Percentiles rank a stretch among this genome's conserved stretches.
Conservation (phyloP, 768 basidiomycete genomes). For the Suillus cothurnatus region DNA sequence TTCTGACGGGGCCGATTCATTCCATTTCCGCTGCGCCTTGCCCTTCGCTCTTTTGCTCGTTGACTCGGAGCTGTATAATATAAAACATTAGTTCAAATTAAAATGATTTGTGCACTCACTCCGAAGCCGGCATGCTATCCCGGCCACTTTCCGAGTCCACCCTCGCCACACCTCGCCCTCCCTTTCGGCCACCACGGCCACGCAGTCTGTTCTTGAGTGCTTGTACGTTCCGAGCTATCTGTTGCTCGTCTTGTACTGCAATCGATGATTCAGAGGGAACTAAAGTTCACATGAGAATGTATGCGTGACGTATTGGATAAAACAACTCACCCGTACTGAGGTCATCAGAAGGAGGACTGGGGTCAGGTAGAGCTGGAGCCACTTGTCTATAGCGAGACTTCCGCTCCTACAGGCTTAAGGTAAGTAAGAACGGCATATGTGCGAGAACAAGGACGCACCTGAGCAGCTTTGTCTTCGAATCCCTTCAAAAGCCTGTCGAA, state of each 20-base stretch:
- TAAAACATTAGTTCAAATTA: background rate
- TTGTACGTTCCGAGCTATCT: constrained; percentile 91
- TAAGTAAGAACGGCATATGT: background rate
- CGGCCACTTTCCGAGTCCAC: constrained; percentile 55
- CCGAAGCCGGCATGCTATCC: constrained; percentile 67
- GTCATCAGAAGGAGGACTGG: constrained; percentile 58
- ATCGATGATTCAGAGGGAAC: constrained; percentile 53
- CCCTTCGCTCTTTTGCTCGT: constrained; percentile 62
- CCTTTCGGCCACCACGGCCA: constrained; percentile 66
- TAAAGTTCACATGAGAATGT: constrained; percentile 19
- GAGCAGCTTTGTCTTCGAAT: constrained; percentile 74
- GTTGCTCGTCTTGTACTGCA: constrained; percentile 73
- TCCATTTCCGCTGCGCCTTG: constrained; percentile 92
- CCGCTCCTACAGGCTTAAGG: constrained; percentile 55
- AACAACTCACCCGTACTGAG: constrained; percentile 51
- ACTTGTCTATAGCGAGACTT: constrained; percentile 58
- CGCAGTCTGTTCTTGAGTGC: constrained; percentile 85
- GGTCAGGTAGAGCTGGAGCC: constrained; percentile 37
- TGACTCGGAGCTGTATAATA: constrained; percentile 61
- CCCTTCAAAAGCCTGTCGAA: constrained; percentile 77
- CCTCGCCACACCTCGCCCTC: constrained; percentile 49
- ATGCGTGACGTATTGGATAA: background rate
- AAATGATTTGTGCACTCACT: constrained; percentile 49
- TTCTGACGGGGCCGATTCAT: constrained; percentile 75
- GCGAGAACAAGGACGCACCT: constrained; percentile 41